phyloP scores from a whole-genome alignment of 2,329 filamentous ascomycete species.

The Sordariomycetes sp. region DNA sequence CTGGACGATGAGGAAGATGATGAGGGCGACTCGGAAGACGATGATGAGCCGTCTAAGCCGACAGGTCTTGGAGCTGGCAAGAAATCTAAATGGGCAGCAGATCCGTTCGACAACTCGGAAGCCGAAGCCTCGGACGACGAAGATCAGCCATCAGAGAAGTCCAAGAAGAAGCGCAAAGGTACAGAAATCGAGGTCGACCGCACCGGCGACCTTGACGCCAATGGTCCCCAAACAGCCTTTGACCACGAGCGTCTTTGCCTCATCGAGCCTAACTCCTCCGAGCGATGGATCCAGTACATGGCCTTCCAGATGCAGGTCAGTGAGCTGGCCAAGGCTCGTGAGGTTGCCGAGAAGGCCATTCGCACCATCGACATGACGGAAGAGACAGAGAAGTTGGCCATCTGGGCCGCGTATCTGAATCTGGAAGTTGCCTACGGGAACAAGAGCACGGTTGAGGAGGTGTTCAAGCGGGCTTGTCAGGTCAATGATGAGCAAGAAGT shows the following conservation, averaged over 20 bases:
- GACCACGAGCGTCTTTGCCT: slow-evolving; percentile 93
- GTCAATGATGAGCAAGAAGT: slow-evolving; percentile 90
- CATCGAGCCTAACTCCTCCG: slow-evolving; percentile 85
- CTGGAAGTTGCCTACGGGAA: slow-evolving; percentile 85
- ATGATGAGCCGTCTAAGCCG: slow-evolving; percentile 29
- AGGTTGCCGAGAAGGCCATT: slow-evolving; percentile 83
- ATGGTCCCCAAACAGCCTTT: slow-evolving; percentile 79
- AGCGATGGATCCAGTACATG: slow-evolving; percentile 96
- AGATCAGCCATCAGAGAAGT: slow-evolving; percentile 28
- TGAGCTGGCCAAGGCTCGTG: slow-evolving; percentile 79
- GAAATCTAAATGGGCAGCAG: slow-evolving; percentile 83
- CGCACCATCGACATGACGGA: slow-evolving; percentile 86
- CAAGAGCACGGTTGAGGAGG: slow-evolving; percentile 71
- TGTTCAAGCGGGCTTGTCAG: slow-evolving; percentile 87
- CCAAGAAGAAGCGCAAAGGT: slow-evolving; percentile 62
- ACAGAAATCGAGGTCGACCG: slow-evolving; percentile 75
- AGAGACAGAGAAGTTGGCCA: slow-evolving; percentile 85
- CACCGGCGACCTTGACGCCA: slow-evolving; percentile 82
- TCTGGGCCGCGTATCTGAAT: slow-evolving; percentile 93
- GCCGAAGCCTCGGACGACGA: slow-evolving; percentile 18
- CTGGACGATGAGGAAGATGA: slow-evolving; percentile 28
- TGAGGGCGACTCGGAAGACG: slow-evolving; percentile 29
- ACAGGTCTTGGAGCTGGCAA: slow-evolving; percentile 61
- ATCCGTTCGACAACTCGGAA: slow-evolving; percentile 50
- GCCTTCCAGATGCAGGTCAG: slow-evolving; percentile 93